These are phyloP conservation scores for Leccinum boreale DNA, from an alignment of 768 basidiomycete genomes.

Conservation along the genomic window DNA sequence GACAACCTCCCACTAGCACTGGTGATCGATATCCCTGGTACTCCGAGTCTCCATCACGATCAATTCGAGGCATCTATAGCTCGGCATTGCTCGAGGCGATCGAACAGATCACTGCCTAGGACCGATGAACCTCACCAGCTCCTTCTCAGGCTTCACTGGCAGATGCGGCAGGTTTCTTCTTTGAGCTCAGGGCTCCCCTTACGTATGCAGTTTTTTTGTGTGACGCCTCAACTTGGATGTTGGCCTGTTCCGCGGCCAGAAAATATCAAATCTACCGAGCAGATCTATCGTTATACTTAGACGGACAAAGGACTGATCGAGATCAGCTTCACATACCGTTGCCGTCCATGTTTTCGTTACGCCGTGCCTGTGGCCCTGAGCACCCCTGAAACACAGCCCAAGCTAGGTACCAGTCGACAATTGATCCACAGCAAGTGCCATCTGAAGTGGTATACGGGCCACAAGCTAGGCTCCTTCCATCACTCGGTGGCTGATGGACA, in stretches of 20 bases:
- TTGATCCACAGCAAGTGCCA: not conserved
- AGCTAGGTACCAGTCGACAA: not conserved
- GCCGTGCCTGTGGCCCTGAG: not conserved
- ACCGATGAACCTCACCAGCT: not conserved
- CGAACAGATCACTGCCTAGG: no score
- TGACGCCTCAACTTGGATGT: not conserved
- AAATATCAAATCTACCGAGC: no score
- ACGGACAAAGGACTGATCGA: not conserved
- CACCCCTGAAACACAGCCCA: not conserved
- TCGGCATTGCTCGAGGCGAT: not conserved
- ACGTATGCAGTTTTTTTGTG: no score
- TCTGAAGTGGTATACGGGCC: not conserved
- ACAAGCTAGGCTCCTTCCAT: not conserved
- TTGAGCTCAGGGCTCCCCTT: not conserved
- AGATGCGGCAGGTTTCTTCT: not conserved
- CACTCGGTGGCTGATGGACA: not conserved
- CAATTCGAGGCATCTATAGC: not conserved
- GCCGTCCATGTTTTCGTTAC: not conserved
- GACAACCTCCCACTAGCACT: not conserved
- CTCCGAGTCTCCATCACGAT: not conserved
- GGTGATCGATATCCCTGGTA: not conserved
- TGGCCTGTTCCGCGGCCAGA: not conserved
- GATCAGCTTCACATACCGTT: not conserved
- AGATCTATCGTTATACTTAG: no score
- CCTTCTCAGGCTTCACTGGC: not conserved